Base-by-base conservation (phyloP, 208 protist genomes). In the Leishmania arabica region DNA sequence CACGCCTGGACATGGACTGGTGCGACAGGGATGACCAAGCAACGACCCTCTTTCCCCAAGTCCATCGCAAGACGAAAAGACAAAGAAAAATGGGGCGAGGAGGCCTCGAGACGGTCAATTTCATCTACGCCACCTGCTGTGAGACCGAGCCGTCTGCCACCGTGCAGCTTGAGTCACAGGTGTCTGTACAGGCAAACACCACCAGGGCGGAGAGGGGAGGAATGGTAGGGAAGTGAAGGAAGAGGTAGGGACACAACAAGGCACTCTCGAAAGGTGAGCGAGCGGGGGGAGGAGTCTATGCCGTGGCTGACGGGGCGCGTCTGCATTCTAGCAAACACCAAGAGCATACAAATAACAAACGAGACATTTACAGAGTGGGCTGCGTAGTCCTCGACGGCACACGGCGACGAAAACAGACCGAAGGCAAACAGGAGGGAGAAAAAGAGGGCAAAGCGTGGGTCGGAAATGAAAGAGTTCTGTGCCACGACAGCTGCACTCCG, bases 351-450 rank as follows among this genome's bases (percentile, higher is more conserved):
- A 21, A 54, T 5, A 40, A 47, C 54, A 31, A 53, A 47, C 37
- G 45, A 73, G 27, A 31, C 24, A 21, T 37, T 53, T 31, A n/a
- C 1, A n/a, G 69, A 27, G 24, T 27, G 37, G 56, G 60, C 19
- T 42, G 42, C 64, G 64, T 79, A 0, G 4, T 58, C 24, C 31
- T 73, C 40, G 45, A 73, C 37, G 27, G 9, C 42, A 47, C 19
- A 7, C 24, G n/a, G n/a, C 78, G 19, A 49, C 9, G 71, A 53
- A 66, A 81, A 70, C 42, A 78, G 11, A 11, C n/a, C 66, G 54
- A 75, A 49, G 31, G 58, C 27, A 58, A 76, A 24, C 45, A 47
- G n/a, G 34, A 74, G 51, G 49, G 45, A n/a, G 64, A 73, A 83
- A 74, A 82, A 45, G 65, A 65, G 7, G 8, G 62, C 47, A 73